Percentiles rank a stretch among this genome's conserved stretches.
Evolutionary conservation across 2,329 filamentous ascomycete genomes (phyloP).

Genomic region (Microsporum audouinii): DNA sequence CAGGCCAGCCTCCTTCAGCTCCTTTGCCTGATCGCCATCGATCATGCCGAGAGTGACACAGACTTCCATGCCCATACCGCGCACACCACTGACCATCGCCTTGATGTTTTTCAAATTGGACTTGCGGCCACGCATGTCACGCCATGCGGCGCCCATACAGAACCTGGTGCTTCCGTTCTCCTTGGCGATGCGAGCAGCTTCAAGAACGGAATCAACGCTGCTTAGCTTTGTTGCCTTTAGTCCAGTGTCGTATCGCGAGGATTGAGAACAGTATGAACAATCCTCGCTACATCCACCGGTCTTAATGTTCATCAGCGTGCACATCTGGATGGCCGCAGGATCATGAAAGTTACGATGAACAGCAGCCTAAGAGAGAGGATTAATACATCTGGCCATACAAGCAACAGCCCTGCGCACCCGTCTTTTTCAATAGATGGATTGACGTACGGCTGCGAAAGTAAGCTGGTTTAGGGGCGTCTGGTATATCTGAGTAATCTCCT

Average conservation of each 20-base stretch:
- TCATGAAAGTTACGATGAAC: slow-evolving; percentile 79
- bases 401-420: background rate
- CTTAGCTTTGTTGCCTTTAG: slow-evolving; percentile 70
- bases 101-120: slow-evolving; percentile 73
- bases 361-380: slow-evolving; percentile 43
- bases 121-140: slow-evolving; percentile 86
- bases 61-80: slow-evolving; percentile 73
- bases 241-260: slow-evolving; percentile 66
- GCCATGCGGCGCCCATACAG: slow-evolving; percentile 91
- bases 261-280: slow-evolving; percentile 87
- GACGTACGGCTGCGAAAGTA: slow-evolving; percentile 55
- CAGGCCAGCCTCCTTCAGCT: slow-evolving; percentile 71
- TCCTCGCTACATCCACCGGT: slow-evolving; percentile 86
- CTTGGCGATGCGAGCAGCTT: slow-evolving; percentile 63
- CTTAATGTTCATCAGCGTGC: slow-evolving; percentile 94
- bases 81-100: slow-evolving; percentile 72
- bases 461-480: slow-evolving; percentile 71
- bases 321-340: slow-evolving; percentile 75
- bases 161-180: slow-evolving; percentile 80
- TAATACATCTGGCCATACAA: background rate
- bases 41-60: slow-evolving; percentile 96
- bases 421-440: background rate
- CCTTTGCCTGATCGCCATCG: slow-evolving; percentile 62
- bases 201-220: slow-evolving; percentile 67
- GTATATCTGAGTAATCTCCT: slow-evolving; percentile 73